Evolutionary conservation across 2,329 filamentous ascomycete species (phyloP).

Genomic region (Epichloe hybrida): DNA sequence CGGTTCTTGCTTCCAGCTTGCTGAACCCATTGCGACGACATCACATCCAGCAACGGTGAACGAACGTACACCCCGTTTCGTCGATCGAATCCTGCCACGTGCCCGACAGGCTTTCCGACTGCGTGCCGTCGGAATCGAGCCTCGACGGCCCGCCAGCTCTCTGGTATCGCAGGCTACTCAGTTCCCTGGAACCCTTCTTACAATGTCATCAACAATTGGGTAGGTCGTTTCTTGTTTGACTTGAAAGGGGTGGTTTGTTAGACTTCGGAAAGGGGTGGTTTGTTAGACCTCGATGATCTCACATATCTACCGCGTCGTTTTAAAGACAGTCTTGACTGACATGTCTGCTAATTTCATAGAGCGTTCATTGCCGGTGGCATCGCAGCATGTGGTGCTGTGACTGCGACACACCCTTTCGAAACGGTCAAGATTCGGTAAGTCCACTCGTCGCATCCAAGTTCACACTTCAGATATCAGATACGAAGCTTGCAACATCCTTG

Average conservation of each 20-base stretch:
- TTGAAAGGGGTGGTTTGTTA: not conserved
- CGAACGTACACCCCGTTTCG: not conserved
- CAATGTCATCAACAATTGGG: conserved; percentile 25
- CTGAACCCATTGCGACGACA: not conserved
- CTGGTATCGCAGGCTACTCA: not conserved
- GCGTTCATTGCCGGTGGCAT: conserved; percentile 94
- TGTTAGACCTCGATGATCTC: not conserved
- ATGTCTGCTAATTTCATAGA: conserved; percentile 24
- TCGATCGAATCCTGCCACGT: not conserved
- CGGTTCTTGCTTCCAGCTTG: not conserved
- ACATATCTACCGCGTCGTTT: not conserved
- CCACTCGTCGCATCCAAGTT: conserved; percentile 2
- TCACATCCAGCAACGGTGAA: not conserved
- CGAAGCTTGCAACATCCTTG: not conserved
- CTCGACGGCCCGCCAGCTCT: not conserved
- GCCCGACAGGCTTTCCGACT: not conserved
- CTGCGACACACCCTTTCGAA: conserved; percentile 94
- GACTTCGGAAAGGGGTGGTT: not conserved
- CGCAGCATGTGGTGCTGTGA: conserved; percentile 93
- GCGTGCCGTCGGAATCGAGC: conserved; percentile 2
- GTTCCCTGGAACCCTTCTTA: not conserved
- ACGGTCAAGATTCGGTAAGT: conserved; percentile 92
- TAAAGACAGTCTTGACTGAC: conserved; percentile 5
- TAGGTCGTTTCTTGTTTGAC: conserved; percentile 12
- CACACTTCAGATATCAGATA: not conserved